These are phyloP conservation scores for Chromosphaera perkinsii DNA, from an alignment of 208 protist genomes.

Conservation along the genomic window DNA sequence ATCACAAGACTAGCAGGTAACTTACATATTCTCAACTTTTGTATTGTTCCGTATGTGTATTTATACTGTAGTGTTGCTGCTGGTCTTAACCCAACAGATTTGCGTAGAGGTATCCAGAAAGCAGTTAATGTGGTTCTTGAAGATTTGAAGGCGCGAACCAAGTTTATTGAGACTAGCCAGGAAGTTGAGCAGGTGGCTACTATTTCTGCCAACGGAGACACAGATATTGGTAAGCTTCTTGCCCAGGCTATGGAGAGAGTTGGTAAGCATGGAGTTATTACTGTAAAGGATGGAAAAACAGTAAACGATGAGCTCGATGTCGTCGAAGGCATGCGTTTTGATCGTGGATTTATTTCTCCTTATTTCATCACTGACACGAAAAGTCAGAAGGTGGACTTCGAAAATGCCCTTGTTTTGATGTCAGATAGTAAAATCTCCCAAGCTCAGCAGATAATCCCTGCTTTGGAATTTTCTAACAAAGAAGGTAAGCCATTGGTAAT, in stretches of 20 bases:
- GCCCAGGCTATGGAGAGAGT: conserved; percentile 96
- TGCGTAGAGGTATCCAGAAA: conserved; percentile 93
- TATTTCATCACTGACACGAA: conserved; percentile 98
- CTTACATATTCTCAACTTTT: too few species aligned
- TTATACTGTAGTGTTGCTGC: conserved; percentile 86
- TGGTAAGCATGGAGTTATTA: conserved; percentile 97
- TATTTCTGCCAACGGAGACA: conserved; percentile 98
- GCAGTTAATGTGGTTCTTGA: conserved; percentile 82
- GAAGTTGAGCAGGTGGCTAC: conserved; percentile 93
- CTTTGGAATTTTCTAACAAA: conserved; percentile 74
- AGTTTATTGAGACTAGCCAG: conserved; percentile 84
- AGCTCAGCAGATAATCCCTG: conserved; percentile 75
- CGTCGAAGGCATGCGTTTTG: conserved; percentile 94
- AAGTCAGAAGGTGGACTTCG: conserved; percentile 65
- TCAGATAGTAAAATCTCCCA: conserved; percentile 87
- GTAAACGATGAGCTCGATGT: conserved; percentile 92
- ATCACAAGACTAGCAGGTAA: too few species aligned
- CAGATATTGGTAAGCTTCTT: conserved; percentile 92
- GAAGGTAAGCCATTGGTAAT: conserved; percentile 85
- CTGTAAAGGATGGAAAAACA: conserved; percentile 95
- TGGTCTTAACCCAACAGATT: conserved; percentile 97
- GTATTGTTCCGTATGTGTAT: too few species aligned
- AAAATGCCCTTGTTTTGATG: conserved; percentile 89
- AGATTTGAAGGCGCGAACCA: conserved; percentile 75
- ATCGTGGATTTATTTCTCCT: conserved; percentile 93